Base-by-base conservation (phyloP, 345 rosid species). In the Cardamine chenopodiifolia region DNA sequence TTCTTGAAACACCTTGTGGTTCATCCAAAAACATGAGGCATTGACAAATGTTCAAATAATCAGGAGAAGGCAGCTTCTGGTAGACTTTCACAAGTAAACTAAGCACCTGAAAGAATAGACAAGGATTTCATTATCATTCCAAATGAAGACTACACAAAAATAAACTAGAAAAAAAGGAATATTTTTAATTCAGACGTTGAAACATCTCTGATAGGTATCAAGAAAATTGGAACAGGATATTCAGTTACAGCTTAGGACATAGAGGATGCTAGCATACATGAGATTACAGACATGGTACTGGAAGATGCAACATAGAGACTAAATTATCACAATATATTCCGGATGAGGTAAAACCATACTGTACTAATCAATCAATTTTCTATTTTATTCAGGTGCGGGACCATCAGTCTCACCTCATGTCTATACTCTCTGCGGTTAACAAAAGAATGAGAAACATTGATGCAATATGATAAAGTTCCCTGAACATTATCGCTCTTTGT, bases 1-100 rank as follows among this genome's bases (percentile, higher is more conserved):
- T 89, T 78, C 68, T 84, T 50, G 94, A 90, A 75, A 92, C 97
- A 68, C 85, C 85, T 78, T 88, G 89, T 32, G 99, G 97, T 74
- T 89, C 93, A 78, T 93, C 87, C 88, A 96, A 83, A 82, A 96
- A 92, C 99, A 96, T 93, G 48, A 90, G 88, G 82, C 99, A 93
- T 82, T 96, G 99, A 63, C 97, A 96, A 71, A 89, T 90, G 85
- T 93, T 92, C 89, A 89, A 71, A 77, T 87, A 90, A 85, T 92
- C 99, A 45, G 96, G 98, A 70, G 98, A 96, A 61, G 98, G 90
- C 77, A 90, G 85, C 68, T 87, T 83, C 78, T 88, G 95, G 79
- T 88, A 90, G 28, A 96, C 96, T 67, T 89, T 86, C 61, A 96
- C 97, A 50, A 96, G 96, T 67, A 96, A 95, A 49, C 72, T 83